Conservation (phyloP, 108 stramenopile species). For the Fistulifera pelliculosa region DNA sequence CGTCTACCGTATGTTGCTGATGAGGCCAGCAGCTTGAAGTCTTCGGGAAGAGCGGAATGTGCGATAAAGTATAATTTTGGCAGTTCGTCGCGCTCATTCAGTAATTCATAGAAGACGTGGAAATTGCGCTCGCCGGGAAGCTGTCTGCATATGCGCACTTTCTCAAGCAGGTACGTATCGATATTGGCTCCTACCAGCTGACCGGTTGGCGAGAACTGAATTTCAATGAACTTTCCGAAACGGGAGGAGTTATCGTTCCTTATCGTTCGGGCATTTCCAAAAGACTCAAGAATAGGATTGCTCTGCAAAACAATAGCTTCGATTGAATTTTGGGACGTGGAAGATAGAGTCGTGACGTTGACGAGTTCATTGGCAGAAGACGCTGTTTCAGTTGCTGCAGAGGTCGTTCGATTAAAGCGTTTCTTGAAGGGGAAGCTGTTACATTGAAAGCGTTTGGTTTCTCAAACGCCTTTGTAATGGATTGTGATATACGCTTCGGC, state of each 20-base stretch:
- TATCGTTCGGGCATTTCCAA: conserved; percentile 91
- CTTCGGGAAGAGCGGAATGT: conserved; percentile 45
- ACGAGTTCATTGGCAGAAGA: background rate
- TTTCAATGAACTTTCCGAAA: conserved; percentile 94
- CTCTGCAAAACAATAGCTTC: conserved; percentile 87
- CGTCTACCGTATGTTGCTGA: conserved; percentile 68
- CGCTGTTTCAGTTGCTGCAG: no score
- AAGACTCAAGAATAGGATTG: conserved; percentile 95
- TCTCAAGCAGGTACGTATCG: conserved; percentile 91
- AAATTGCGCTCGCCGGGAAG: conserved; percentile 87
- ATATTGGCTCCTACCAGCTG: conserved; percentile 79
- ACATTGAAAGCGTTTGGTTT: background rate
- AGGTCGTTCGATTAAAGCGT: background rate
- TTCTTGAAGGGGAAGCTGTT: background rate
- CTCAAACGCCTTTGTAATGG: no score
- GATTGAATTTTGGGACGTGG: conserved; percentile 22
- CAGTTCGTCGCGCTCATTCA: conserved; percentile 31
- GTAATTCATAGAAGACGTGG: conserved; percentile 86
- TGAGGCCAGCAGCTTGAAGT: conserved; percentile 57
- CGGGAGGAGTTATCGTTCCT: conserved; percentile 82
- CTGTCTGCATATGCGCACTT: conserved; percentile 79
- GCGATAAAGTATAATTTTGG: conserved; percentile 38
- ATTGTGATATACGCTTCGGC: no score
- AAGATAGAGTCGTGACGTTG: background rate
- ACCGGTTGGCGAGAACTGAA: conserved; percentile 66